Evolutionary conservation across 1,284 basidiomycete species (phyloP), one percentile per base, ranked within the genome.

Genomic region (Phellopilus nigrolimitatus): DNA sequence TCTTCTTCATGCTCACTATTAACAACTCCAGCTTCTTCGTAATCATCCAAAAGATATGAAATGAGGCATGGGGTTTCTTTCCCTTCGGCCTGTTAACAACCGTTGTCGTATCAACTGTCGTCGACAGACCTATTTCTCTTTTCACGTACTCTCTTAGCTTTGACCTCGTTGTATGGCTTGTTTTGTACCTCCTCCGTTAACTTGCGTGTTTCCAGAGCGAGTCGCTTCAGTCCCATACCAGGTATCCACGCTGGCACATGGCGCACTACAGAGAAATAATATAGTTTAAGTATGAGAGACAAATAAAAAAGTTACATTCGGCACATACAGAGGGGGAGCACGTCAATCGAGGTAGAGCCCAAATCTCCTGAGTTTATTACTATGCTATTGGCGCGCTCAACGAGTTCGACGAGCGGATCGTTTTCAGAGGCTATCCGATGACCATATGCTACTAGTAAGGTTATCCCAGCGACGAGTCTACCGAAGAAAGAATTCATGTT

Each of bases 361-460:
- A 40, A 43, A 17, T 15, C 21, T 3, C 43, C 25, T 25, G 39
- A 21, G 7, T 21, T 13, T 10, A 21, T 12, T 13, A 53, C 36
- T 19, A 37, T 46, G 1, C 7, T 12, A 9, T 21, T 7, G 17
- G 34, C 50, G 7, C 30, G 42, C 17, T 58, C 55, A 3, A 47
- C 27, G 6, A 55, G 9, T 15, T 33, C 34, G 2, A 72, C 56
- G 46, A 68, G 66, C 2, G 60, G 62, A 55, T 73, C 70, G 22
- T 66, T 55, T 4, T 61, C 57, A 3, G 49, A 34, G 10, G 30
- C 8, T 13, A 47, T 22, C 25, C 25, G 21, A 25, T 37, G 45
- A 9, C 45, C 45, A 25, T 47, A 47, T 25, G 27, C 34, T 13
- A 47, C 24, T 22, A 25, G 6, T 8, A 47, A 9, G 9, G 38